phyloP scores from a whole-genome alignment of 176 grass and related monocot genomes.

The Alopecurus myosuroides region DNA sequence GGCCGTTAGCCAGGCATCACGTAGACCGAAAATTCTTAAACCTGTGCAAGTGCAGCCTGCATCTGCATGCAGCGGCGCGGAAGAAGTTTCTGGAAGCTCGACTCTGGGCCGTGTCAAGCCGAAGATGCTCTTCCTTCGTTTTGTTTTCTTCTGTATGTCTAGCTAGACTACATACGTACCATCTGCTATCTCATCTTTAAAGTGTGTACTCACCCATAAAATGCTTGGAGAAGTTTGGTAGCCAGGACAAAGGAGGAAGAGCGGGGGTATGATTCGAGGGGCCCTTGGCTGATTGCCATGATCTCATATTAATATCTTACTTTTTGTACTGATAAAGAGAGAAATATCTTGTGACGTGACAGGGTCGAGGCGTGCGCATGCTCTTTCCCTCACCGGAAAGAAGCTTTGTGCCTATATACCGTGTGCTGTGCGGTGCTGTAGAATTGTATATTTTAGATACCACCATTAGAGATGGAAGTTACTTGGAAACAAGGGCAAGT shows the following conservation, averaged over 20 bases:
- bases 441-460: neutral
- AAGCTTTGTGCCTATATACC: neutral
- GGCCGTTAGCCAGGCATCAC: neutral
- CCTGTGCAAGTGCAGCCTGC: neutral
- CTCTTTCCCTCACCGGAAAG: slow-evolving; percentile 15
- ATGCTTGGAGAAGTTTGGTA: slow-evolving; percentile 26
- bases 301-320: neutral
- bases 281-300: neutral
- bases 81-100: neutral
- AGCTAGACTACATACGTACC: neutral
- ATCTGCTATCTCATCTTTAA: slow-evolving; percentile 1
- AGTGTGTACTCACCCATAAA: slow-evolving; percentile 13
- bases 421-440: neutral
- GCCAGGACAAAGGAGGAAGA: neutral
- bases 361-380: neutral
- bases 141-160: neutral
- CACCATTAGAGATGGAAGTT: neutral
- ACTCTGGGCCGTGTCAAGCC: neutral
- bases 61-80: neutral
- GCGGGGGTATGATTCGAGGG: slow-evolving; percentile 19
- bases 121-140: neutral
- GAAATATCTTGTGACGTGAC: neutral
- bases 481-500: neutral
- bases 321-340: slow-evolving; percentile 7
- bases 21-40: neutral